Conservation (phyloP, 106 monocot species). For the Narthecium ossifragum region DNA sequence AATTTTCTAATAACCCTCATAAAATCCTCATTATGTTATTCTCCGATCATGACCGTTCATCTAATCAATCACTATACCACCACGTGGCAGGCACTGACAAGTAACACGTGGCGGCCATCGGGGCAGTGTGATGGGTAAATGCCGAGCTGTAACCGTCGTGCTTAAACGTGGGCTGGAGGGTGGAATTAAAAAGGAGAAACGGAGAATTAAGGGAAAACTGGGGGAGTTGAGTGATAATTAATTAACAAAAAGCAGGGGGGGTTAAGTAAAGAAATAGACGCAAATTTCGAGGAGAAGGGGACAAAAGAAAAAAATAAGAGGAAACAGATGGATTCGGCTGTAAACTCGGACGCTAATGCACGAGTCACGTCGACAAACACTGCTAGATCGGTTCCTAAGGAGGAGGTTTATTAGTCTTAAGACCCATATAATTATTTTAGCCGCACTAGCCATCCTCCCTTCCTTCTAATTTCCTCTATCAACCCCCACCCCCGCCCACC, state of each 20-base stretch:
- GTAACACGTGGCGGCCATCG: too few relatives aligned
- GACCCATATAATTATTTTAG: too few relatives aligned
- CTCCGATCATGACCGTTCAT: too few relatives aligned
- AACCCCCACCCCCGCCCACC: too few relatives aligned
- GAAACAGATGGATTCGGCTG: conserved; percentile 36
- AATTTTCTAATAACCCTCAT: too few relatives aligned
- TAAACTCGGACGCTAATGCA: conserved; percentile 42
- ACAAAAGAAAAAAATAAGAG: background rate
- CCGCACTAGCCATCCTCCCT: too few relatives aligned
- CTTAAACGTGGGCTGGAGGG: conserved; percentile 38
- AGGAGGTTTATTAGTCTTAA: conserved; percentile 21
- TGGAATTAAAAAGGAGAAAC: background rate
- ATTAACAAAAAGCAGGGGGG: background rate
- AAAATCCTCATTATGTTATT: too few relatives aligned
- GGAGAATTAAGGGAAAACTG: background rate
- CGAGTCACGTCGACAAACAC: conserved; percentile 24
- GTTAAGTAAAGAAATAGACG: conserved; percentile 1
- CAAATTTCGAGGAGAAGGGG: conserved; percentile 11
- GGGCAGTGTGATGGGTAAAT: too few relatives aligned
- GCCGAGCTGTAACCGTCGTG: conserved; percentile 49
- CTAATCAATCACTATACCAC: too few relatives aligned
- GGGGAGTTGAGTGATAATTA: background rate
- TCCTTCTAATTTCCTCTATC: too few relatives aligned
- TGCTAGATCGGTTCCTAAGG: conserved; percentile 42
- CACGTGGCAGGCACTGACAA: too few relatives aligned